Evolutionary conservation across 108 stramenopile genomes (phyloP).

Genomic region (Mediolabrus comicus): DNA sequence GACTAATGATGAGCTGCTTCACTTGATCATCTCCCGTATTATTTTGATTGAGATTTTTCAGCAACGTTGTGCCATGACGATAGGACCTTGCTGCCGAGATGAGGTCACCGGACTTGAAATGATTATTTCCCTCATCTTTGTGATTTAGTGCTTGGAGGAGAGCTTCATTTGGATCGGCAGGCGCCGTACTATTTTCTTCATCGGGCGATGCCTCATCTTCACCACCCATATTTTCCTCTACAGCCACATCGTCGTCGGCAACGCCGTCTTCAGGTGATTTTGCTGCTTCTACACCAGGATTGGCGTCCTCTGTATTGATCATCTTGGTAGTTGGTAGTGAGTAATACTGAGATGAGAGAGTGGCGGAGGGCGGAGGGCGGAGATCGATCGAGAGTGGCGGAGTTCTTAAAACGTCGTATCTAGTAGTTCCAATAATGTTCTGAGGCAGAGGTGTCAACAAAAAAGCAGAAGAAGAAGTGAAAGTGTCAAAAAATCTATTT

Average conservation of each 20-base stretch:
- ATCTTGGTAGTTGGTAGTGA: too few relatives aligned
- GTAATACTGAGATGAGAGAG: too few relatives aligned
- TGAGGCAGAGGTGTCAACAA: background rate
- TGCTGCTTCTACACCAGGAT: background rate
- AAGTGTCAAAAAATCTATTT: too few relatives aligned
- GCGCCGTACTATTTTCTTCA: background rate
- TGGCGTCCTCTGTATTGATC: background rate
- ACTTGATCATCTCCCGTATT: slow-evolving; percentile 80
- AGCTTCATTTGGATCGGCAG: slow-evolving; percentile 43
- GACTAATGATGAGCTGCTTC: slow-evolving; percentile 56
- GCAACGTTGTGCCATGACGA: slow-evolving; percentile 59
- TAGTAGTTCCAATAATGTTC: background rate
- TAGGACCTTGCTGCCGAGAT: slow-evolving; percentile 72
- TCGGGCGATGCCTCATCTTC: slow-evolving; percentile 4
- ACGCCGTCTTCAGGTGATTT: background rate
- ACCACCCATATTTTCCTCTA: slow-evolving; percentile 1
- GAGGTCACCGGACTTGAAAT: slow-evolving; percentile 62
- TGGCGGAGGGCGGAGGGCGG: too few relatives aligned
- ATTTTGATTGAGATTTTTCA: slow-evolving; percentile 64
- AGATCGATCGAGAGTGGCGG: too few relatives aligned
- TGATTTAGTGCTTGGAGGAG: slow-evolving; percentile 55
- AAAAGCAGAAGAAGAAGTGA: too few relatives aligned
- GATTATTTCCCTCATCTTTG: slow-evolving; percentile 81
- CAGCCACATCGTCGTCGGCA: background rate
- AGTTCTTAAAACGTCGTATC: too few relatives aligned